phyloP scores from a whole-genome alignment of 495 filamentous ascomycete species.

The Neurospora hispaniola region DNA sequence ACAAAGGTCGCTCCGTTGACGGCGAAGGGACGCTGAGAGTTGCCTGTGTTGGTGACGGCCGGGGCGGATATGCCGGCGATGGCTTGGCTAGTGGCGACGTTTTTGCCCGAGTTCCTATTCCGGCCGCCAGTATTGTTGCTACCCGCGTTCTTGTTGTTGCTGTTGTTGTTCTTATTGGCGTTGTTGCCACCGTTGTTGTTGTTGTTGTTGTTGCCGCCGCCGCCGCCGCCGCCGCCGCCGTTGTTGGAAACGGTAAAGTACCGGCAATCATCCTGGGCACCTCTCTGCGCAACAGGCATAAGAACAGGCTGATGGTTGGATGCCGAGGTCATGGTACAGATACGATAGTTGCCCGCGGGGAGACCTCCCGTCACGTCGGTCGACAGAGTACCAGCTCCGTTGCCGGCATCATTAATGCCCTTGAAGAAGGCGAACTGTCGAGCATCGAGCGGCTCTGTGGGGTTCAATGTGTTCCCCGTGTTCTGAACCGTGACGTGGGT shows the following conservation, averaged over 20 bases:
- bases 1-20: constrained; percentile 44
- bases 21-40: constrained; percentile 34
- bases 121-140: constrained; percentile 3
- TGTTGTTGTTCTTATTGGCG: constrained; percentile 4
- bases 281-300: constrained; percentile 69
- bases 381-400: constrained; percentile 48
- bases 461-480: constrained; percentile 40
- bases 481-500: constrained; percentile 63
- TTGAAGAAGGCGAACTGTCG: constrained; percentile 63
- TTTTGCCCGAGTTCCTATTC: not conserved
- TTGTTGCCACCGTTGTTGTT: constrained; percentile 9
- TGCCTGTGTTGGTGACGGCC: constrained; percentile 27
- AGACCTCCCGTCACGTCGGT: constrained; percentile 52
- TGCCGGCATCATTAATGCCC: constrained; percentile 61
- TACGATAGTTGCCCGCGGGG: constrained; percentile 55
- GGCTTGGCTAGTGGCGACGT: constrained; percentile 6
- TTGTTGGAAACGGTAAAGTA: constrained; percentile 41
- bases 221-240: constrained; percentile 11
- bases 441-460: constrained; percentile 42
- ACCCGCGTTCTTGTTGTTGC: constrained; percentile 1
- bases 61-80: constrained; percentile 27
- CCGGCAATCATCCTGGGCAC: constrained; percentile 61
- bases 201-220: constrained; percentile 11
- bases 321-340: constrained; percentile 61
- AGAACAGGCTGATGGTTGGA: constrained; percentile 67